Base-by-base conservation (phyloP, 176 grass and related monocot genomes). In the Hyparrhenia diplandra region DNA sequence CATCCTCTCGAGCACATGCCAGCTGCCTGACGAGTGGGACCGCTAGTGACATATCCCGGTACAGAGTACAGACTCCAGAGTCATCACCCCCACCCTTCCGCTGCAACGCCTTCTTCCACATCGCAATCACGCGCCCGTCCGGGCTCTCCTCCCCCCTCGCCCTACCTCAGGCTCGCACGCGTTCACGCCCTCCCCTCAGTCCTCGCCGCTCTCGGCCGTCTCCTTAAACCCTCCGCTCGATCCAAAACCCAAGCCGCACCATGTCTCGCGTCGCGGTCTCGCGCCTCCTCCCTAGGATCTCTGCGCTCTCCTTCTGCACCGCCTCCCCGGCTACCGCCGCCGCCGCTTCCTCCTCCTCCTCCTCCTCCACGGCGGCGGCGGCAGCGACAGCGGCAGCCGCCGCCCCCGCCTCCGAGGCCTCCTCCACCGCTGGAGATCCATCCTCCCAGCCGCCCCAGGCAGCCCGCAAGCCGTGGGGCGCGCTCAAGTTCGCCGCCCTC, bases 261-360 rank as follows among this genome's bases (percentile, higher is more conserved):
- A 94, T 94, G 92, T 81, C 68, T 68, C 81, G 63, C 51, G 42
- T 87, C 81, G 84, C 78, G 39, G 83, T 63, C 65, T 85, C 89
- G 74, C 86, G 86, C 81, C 54, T 87, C 64, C 67, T 86, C 73
- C 81, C 74, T 54, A 78, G 82, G 74, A 85, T 80, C 81, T 40
- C 62, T 14, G n/a, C 69, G 37, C 47, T 25, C 29, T 57, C 77
- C 81, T 84, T 75, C 76, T 80, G 66, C 66, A 65, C 90, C n/a
- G 5, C 76, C 64, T 67, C 83, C 34, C 73, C 79, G 7, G 74
- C 81, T 0, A 29, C 91, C 8, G 28, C 86, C 75, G 75, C 84
- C 57, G 23, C 66, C 64, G 21, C 91, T 27, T 25, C 91, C 32
- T n/a, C n/a, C n/a, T n/a, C n/a, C n/a, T 46, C 87, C 27, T 49